phyloP scores from a whole-genome alignment of 495 filamentous ascomycete species.

The Lichina pygmaea region DNA sequence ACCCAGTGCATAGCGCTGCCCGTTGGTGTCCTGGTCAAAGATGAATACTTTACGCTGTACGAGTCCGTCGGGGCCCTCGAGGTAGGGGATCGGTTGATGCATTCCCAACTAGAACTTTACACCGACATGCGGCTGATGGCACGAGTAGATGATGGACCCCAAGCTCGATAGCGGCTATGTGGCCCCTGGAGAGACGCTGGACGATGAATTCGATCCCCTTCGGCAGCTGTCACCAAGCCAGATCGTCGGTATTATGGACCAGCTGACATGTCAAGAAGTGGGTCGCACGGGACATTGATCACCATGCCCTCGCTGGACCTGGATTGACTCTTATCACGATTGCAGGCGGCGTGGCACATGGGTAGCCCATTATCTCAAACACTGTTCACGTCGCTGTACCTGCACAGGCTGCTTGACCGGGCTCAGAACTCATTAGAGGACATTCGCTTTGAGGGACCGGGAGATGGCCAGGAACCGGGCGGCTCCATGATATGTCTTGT shows the following conservation, averaged over 20 bases:
- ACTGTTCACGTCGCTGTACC: conserved; percentile 77
- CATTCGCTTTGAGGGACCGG: conserved; percentile 29
- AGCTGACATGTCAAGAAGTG: conserved; percentile 73
- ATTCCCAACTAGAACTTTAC: neutral
- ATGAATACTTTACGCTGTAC: conserved; percentile 79
- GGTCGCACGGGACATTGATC: conserved; percentile 2
- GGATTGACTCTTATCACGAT: conserved; percentile 4
- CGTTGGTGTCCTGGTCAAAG: conserved; percentile 69
- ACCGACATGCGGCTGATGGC: neutral
- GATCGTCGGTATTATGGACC: conserved; percentile 80
- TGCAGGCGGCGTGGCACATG: conserved; percentile 85
- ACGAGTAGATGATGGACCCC: conserved; percentile 69
- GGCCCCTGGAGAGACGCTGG: conserved; percentile 45
- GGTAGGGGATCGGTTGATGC: conserved; percentile 22
- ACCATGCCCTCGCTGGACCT: neutral
- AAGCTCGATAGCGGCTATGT: conserved; percentile 94
- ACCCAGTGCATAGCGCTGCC: conserved; percentile 27
- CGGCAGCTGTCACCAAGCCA: conserved; percentile 44
- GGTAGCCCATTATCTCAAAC: conserved; percentile 88
- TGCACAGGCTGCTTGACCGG: conserved; percentile 59
- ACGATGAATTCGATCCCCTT: conserved; percentile 64
- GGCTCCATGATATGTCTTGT: conserved; percentile 30
- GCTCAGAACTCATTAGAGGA: conserved; percentile 37
- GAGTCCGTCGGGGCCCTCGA: conserved; percentile 87
- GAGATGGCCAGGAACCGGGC: conserved; percentile 11